A percentile compares a stretch with the other conserved stretches of the same genome.
Evolutionary conservation across 805 yeast species (phyloP).

Genomic region (Teunomyces atbi): DNA sequence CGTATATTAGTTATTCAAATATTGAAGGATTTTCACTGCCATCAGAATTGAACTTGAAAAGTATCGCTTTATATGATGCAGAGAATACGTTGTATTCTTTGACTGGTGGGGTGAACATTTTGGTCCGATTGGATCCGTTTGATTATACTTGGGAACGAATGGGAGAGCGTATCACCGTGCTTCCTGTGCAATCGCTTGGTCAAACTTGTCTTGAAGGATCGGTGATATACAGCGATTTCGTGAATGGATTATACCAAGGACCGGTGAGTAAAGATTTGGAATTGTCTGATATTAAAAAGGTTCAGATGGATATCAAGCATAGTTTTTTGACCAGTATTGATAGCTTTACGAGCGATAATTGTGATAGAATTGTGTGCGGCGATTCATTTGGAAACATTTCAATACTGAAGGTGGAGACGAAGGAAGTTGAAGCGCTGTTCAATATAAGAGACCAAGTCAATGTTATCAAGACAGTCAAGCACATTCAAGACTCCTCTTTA

Average conservation of each 20-base stretch:
- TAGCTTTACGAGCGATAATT: not conserved
- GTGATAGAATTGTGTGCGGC: constrained; percentile 15
- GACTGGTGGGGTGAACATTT: constrained; percentile 16
- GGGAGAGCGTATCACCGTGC: not conserved
- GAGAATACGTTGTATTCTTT: constrained; percentile 13
- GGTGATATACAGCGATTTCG: constrained; percentile 3
- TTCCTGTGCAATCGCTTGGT: constrained; percentile 1
- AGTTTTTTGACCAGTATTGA: constrained; percentile 7
- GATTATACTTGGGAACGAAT: not conserved
- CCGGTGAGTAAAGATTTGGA: not conserved
- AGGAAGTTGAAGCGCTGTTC: constrained; percentile 13
- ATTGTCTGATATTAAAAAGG: not conserved
- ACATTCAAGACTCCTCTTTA: not conserved
- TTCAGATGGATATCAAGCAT: not conserved
- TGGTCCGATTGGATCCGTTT: constrained; percentile 6
- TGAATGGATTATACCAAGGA: constrained; percentile 5
- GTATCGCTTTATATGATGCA: constrained; percentile 13
- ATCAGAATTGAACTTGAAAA: constrained; percentile 7
- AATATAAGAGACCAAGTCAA: constrained; percentile 33
- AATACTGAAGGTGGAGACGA: constrained; percentile 6
- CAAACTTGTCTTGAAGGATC: not conserved
- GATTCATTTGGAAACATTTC: constrained; percentile 32
- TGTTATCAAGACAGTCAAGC: constrained; percentile 10
- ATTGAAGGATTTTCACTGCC: not conserved
- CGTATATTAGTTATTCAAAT: not conserved